Percentiles rank a stretch among this genome's conserved stretches.
phyloP scores from a whole-genome alignment of 441 rosid species.

The Euphorbia corollata region DNA sequence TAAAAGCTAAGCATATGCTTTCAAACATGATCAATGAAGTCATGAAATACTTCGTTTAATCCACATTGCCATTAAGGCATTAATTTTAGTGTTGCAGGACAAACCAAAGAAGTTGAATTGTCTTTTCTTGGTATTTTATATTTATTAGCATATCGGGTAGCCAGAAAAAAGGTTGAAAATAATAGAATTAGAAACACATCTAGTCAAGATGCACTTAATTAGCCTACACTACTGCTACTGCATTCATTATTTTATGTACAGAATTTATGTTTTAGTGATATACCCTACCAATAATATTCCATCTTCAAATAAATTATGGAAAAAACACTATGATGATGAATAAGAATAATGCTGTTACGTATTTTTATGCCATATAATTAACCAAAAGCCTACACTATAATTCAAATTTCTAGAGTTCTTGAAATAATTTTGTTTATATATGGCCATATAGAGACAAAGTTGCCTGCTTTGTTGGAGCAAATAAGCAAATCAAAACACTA shows the following conservation, averaged over 20 bases:
- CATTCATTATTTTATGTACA: background rate
- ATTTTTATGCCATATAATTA: background rate
- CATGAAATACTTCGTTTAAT: slow-evolving; percentile 22
- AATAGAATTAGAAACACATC: background rate
- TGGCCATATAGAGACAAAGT: background rate
- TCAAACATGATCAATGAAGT: slow-evolving; percentile 43
- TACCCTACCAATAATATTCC: slow-evolving; percentile 17
- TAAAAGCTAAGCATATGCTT: slow-evolving; percentile 24
- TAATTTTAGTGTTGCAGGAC: slow-evolving; percentile 21
- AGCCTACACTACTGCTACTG: slow-evolving; percentile 15
- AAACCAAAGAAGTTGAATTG: background rate
- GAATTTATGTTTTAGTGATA: slow-evolving; percentile 17
- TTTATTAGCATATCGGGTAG: background rate
- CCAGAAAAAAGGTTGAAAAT: background rate
- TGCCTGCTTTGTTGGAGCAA: background rate
- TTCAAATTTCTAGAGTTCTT: background rate
- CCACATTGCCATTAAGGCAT: slow-evolving; percentile 16
- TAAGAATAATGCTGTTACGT: background rate
- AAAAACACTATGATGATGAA: background rate
- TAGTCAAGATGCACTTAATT: slow-evolving; percentile 26
- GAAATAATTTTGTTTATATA: background rate
- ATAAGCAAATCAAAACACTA: background rate
- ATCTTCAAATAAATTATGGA: background rate
- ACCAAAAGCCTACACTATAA: background rate
- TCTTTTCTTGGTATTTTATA: background rate